Evolutionary conservation across 2,329 filamentous ascomycete species (phyloP).

Genomic region (Plenodomus lindquistii): DNA sequence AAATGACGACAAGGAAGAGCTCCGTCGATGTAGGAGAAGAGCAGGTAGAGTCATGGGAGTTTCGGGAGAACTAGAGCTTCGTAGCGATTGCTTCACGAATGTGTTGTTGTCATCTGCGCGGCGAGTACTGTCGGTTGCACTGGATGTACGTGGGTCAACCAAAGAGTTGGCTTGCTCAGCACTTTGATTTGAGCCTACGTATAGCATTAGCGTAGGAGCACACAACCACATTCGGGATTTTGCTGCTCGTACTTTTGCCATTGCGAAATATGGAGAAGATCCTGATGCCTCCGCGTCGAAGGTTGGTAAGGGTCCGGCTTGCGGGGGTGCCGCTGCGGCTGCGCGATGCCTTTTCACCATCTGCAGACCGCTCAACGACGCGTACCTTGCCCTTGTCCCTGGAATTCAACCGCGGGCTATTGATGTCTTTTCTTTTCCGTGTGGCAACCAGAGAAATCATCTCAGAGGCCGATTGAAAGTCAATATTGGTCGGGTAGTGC

Average conservation of each 20-base stretch:
- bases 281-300: conserved; percentile 38
- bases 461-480: not conserved
- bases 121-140: not conserved
- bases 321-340: conserved; percentile 21
- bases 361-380: conserved; percentile 29
- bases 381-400: conserved; percentile 40
- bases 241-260: conserved; percentile 28
- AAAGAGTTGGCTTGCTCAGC: not conserved
- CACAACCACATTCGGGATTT: not conserved
- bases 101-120: not conserved
- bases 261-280: conserved; percentile 42
- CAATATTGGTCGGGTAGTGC: not conserved
- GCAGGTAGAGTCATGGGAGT: conserved; percentile 11
- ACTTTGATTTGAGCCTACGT: conserved; percentile 15
- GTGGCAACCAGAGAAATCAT: conserved; percentile 39
- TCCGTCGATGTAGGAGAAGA: conserved; percentile 13
- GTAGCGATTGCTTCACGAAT: not conserved
- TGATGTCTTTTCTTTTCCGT: conserved; percentile 38
- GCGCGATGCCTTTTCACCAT: conserved; percentile 18
- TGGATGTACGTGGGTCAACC: not conserved
- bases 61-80: conserved; percentile 5
- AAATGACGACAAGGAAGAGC: conserved; percentile 27
- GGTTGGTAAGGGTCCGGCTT: conserved; percentile 29
- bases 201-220: conserved; percentile 1
- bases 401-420: conserved; percentile 19